Percentiles rank a stretch among this genome's conserved stretches.
These are phyloP conservation scores for Tylopilus sp. DNA, from an alignment of 768 basidiomycete genomes.

Conservation along the genomic window DNA sequence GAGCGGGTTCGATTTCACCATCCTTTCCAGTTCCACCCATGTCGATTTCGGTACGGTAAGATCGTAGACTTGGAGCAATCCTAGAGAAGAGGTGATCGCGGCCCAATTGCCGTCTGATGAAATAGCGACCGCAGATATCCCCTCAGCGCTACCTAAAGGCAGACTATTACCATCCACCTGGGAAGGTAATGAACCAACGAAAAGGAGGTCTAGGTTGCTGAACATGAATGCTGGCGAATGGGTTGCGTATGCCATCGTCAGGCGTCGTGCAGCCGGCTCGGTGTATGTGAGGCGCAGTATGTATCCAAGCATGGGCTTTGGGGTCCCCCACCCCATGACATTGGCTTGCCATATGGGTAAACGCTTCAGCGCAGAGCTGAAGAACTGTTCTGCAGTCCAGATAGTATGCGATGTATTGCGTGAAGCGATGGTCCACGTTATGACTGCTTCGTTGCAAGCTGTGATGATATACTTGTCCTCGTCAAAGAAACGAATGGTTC, in stretches of 20 bases:
- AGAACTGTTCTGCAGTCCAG: background rate
- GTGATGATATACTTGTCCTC: conserved; percentile 8
- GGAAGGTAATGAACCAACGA: background rate
- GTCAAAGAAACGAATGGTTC: conserved; percentile 13
- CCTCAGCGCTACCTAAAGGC: no score
- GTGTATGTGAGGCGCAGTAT: background rate
- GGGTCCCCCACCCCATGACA: conserved; percentile 2
- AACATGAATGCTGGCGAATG: conserved; percentile 9
- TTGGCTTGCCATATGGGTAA: conserved; percentile 5
- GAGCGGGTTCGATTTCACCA: background rate
- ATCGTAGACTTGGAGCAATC: conserved; percentile 9
- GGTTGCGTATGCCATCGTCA: conserved; percentile 1
- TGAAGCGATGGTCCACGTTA: conserved; percentile 9
- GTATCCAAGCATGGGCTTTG: background rate
- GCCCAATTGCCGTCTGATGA: conserved; percentile 21
- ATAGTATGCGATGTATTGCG: background rate
- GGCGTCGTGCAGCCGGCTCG: background rate
- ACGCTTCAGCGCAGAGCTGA: background rate
- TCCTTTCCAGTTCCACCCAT: background rate
- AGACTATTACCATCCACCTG: background rate
- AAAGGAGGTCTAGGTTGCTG: background rate
- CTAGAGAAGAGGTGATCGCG: conserved; percentile 4
- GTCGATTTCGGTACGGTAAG: background rate
- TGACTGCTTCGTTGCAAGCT: conserved; percentile 1
- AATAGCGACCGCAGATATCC: conserved; percentile 10